Evolutionary conservation across 2,329 filamentous ascomycete species (phyloP), one percentile per base, ranked within the genome.

Genomic region (Paecilomyces niveus): DNA sequence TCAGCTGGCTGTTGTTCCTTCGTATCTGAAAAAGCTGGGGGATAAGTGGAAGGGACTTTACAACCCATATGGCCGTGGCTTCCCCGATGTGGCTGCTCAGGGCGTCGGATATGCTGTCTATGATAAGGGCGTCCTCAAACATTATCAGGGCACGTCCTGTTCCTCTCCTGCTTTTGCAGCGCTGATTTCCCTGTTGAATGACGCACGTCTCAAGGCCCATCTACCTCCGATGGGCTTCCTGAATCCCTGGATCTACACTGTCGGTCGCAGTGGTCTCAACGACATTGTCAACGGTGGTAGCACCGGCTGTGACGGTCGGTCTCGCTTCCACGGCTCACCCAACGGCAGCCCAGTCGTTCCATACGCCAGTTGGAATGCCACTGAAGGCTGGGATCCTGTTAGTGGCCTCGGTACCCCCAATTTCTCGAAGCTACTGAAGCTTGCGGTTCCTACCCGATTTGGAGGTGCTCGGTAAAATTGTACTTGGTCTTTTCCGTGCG

Each of bases 171-270:
- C 83, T 0, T 83, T 84, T 24, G 81, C 83, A 0, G 81, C 78
- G 6, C 76, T 89, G 54, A 74, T 89, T 49, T 76, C 82, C 1
- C 77, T 89, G 3, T 72, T 89, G 58, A 89, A 89, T 63, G 85
- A 88, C 64, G 83, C 81, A 0, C 74, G 83, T 33, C 69, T 87
- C 18, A 71, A 77, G 0, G 72, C 70, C 6, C 81, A 81, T 4
- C 78, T 81, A 66, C 67, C 77, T 0, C 69, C 76, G 0, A 70
- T 86, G 51, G 84, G 84, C 0, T 86, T 84, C 72, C 61, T 86
- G 53, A 86, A 87, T 64, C 84, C 84, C 0, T 85, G 82, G 81
- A 66, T 86, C 5, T 87, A 86, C 66, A 69, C 68, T 24, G 64
- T 65, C 21, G 79, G 72, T 3, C 66, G 68, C 58, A 62, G 68